These are phyloP conservation scores for Xerophyta viscosa DNA, from an alignment of 106 monocot species.

Conservation along the genomic window DNA sequence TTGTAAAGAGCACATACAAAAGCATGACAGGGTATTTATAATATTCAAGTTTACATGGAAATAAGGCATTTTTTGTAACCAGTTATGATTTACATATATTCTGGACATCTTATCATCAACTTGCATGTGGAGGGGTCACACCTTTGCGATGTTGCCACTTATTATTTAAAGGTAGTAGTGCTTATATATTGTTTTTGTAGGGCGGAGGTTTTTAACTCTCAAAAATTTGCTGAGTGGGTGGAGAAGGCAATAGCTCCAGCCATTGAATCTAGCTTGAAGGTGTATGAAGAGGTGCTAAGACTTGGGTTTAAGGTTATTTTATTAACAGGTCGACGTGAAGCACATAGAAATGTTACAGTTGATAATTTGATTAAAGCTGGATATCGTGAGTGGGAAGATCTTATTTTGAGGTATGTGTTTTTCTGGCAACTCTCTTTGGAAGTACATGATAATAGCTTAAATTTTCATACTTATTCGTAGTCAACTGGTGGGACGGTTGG, in stretches of 20 bases:
- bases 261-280: slow-evolving; percentile 44
- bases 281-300: slow-evolving; percentile 48
- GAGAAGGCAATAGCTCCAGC: slow-evolving; percentile 58
- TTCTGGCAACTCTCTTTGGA: neutral
- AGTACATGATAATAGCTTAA: neutral
- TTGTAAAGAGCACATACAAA: too few relatives aligned
- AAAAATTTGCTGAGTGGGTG: slow-evolving; percentile 72
- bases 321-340: slow-evolving; percentile 73
- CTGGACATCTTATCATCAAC: too few relatives aligned
- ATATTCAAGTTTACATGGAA: too few relatives aligned
- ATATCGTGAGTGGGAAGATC: slow-evolving; percentile 56
- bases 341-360: slow-evolving; percentile 42
- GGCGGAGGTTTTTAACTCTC: slow-evolving; percentile 51
- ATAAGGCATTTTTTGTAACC: too few relatives aligned
- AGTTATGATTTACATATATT: too few relatives aligned
- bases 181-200: slow-evolving; percentile 16
- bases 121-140: too few relatives aligned
- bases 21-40: too few relatives aligned
- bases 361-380: slow-evolving; percentile 54
- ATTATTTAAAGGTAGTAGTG: neutral
- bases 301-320: slow-evolving; percentile 69
- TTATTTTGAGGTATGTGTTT: slow-evolving; percentile 60
- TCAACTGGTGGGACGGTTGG: too few relatives aligned
- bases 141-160: too few relatives aligned
- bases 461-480: too few relatives aligned